Percentiles rank a stretch among this genome's conserved stretches.
Evolutionary conservation across 352 stramenopile genomes (phyloP).

Genomic region (Globisporangium splendens): DNA sequence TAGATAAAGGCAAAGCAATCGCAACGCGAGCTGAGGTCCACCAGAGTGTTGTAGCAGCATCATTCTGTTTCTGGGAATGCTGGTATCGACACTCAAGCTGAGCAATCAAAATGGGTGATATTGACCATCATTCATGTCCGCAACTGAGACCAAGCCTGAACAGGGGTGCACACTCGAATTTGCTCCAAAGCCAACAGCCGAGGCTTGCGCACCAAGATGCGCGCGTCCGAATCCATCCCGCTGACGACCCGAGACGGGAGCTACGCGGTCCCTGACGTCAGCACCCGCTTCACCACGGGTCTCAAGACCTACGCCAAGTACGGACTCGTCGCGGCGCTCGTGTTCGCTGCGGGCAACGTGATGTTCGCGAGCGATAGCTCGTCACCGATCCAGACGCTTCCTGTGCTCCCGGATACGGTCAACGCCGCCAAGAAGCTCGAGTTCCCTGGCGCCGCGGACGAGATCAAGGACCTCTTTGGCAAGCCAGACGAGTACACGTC

Average conservation of each 20-base stretch:
- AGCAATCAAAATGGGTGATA: too few species aligned
- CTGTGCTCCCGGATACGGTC: not conserved
- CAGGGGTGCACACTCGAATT: too few species aligned
- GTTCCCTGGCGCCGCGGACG: slow-evolving; percentile 39
- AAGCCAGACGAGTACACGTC: slow-evolving; percentile 47
- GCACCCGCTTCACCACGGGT: not conserved
- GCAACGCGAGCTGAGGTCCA: too few species aligned
- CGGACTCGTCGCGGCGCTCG: too few species aligned
- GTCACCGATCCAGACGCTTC: not conserved
- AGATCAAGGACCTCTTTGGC: slow-evolving; percentile 40
- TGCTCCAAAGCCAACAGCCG: too few species aligned
- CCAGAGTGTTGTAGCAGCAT: too few species aligned
- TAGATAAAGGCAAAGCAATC: too few species aligned
- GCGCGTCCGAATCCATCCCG: not conserved
- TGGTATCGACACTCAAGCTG: too few species aligned
- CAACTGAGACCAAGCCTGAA: too few species aligned
- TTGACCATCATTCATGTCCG: too few species aligned
- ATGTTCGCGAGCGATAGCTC: not conserved
- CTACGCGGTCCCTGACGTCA: not conserved
- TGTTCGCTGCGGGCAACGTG: not conserved
- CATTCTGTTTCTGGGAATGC: too few species aligned
- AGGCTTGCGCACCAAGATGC: not conserved
- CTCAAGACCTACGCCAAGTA: not conserved
- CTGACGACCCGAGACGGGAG: not conserved
- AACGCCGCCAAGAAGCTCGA: not conserved